Conservation (phyloP, 371 early-diverging fungal species). For the Rhizopus arrhizus region DNA sequence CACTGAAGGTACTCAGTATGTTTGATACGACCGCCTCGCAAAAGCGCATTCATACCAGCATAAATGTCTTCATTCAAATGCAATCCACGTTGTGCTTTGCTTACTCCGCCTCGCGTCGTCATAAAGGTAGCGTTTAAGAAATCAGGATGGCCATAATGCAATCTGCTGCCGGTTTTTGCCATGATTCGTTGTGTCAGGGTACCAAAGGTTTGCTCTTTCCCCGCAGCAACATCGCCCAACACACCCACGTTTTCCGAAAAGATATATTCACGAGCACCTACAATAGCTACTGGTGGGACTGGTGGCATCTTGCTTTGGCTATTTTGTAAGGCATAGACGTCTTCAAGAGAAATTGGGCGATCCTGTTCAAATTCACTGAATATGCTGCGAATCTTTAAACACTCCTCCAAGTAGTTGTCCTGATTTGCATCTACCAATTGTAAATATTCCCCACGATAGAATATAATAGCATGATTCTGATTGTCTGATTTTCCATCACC, state of each 20-base stretch:
- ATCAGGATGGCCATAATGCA: slow-evolving; percentile 92
- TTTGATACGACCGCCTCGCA: slow-evolving; percentile 86
- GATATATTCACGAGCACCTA: slow-evolving; percentile 89
- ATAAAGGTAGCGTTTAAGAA: slow-evolving; percentile 87
- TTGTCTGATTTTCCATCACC: slow-evolving; percentile 94
- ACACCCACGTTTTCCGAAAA: slow-evolving; percentile 89
- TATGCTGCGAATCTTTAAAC: slow-evolving; percentile 86
- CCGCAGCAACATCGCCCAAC: slow-evolving; percentile 87
- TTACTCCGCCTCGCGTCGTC: slow-evolving; percentile 85
- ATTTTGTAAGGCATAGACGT: slow-evolving; percentile 31
- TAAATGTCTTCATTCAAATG: slow-evolving; percentile 93
- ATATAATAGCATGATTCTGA: slow-evolving; percentile 88
- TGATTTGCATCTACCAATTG: slow-evolving; percentile 94
- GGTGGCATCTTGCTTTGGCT: background rate
- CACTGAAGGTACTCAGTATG: slow-evolving; percentile 92
- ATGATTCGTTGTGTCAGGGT: slow-evolving; percentile 88
- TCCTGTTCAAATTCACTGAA: slow-evolving; percentile 84
- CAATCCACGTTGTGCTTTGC: slow-evolving; percentile 88
- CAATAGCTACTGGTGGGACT: slow-evolving; percentile 77
- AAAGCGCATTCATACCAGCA: slow-evolving; percentile 88
- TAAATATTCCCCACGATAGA: slow-evolving; percentile 84
- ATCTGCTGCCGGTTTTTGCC: slow-evolving; percentile 78
- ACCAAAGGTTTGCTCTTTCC: slow-evolving; percentile 89
- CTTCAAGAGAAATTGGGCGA: slow-evolving; percentile 35
- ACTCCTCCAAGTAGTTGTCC: slow-evolving; percentile 90